Evolutionary conservation across 2,329 filamentous ascomycete genomes (phyloP), one percentile per base, ranked within the genome.

Genomic region (Verticillium longisporum): DNA sequence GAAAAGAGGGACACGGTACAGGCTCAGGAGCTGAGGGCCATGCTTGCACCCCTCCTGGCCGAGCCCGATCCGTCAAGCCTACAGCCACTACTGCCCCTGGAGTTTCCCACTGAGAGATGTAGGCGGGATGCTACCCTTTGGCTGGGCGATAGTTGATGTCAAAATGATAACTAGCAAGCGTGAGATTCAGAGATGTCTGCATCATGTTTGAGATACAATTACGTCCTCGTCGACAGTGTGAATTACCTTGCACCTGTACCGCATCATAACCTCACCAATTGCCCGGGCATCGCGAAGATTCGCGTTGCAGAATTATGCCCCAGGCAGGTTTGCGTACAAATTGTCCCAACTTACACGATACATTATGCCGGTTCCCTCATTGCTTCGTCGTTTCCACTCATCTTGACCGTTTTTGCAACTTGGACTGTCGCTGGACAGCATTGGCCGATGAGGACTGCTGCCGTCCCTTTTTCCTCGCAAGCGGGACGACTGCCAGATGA

Each of bases 41-140:
- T 74, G 64, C 54, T 75, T n/a, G 56, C 64, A 31, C 64, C 64
- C 3, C 60, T 72, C 31, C 61, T 69, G 4, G 57, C 58, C 4
- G 50, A n/a, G 9, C 34, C 31, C 11, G 61, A 59, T 11, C 53
- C 36, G 1, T 32, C 54, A 2, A 55, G 32, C 2, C 67, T 63
- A 50, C 60, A 68, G 7, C 45, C 60, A 4, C 55, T 71, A 54
- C 38, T 57, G 14, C 65, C 66, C 4, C 45, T 72, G 6, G 59
- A 59, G 14, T 71, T 71, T 18, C 61, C 61, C 3, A 59, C 61
- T 1, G 41, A 55, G 2, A 55, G 45, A 3, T 21, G 18, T 1
- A 60, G 50, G 11, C 15, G 18, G 7, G 57, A 61, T 9, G 55
- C 62, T 7, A 56, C 59, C 50, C 60, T 65, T 7, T 59, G 58